Evolutionary conservation across 225 moss, liverwort and hornwort genomes (phyloP).

Genomic region (Antitrichia curtipendula): DNA sequence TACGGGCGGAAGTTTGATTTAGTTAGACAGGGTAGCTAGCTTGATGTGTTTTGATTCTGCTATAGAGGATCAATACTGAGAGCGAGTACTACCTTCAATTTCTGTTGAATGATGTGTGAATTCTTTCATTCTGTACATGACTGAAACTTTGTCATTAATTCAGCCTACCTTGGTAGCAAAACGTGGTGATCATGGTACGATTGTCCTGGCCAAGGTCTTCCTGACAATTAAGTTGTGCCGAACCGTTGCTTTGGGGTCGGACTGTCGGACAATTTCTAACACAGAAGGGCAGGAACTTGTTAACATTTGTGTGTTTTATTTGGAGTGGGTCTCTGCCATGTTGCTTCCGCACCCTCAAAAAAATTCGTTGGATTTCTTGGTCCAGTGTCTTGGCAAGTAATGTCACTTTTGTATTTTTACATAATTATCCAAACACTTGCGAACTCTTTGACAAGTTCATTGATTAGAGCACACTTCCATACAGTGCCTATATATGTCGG

Average conservation of each 20-base stretch:
- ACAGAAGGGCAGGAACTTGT: too few species aligned
- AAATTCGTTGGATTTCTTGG: background rate
- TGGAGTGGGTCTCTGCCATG: background rate
- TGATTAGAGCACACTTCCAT: background rate
- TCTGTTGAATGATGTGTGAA: background rate
- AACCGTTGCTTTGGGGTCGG: too few species aligned
- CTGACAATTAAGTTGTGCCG: too few species aligned
- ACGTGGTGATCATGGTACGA: background rate
- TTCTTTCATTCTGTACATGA: background rate
- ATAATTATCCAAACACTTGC: background rate
- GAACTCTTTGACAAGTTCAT: background rate
- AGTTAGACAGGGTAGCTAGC: too few species aligned
- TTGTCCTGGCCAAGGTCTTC: background rate
- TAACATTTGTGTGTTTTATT: background rate
- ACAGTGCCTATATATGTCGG: fast-evolving
- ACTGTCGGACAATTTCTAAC: too few species aligned
- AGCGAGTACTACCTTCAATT: background rate
- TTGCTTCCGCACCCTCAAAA: background rate
- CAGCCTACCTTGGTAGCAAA: background rate
- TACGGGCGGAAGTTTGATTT: background rate
- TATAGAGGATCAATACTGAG: too few species aligned
- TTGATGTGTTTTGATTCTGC: background rate
- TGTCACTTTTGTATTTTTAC: background rate
- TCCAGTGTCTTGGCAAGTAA: background rate
- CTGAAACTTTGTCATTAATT: background rate